Percentiles rank a stretch among this genome's conserved stretches.
phyloP scores from a whole-genome alignment of 305 asterid genomes.

The Solanum hybrid region DNA sequence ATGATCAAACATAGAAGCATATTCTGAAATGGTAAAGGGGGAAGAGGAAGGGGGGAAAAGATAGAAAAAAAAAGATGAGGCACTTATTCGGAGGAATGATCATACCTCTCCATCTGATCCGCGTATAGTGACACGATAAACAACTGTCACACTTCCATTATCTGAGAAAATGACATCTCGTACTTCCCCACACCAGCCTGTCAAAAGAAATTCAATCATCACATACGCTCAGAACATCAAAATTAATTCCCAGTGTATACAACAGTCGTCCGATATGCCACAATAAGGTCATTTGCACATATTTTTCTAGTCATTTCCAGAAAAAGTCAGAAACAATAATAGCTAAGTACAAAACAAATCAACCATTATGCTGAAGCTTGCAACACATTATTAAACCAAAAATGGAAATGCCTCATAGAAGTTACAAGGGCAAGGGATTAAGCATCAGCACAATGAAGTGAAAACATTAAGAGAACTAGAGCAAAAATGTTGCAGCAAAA shows the following conservation, averaged over 20 bases:
- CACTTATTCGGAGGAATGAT: conserved; percentile 2
- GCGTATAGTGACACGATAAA: conserved; percentile 84
- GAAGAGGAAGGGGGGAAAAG: background rate
- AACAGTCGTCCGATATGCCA: background rate
- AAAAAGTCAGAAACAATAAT: background rate
- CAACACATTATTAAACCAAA: background rate
- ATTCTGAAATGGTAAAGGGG: background rate
- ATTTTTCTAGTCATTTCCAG: background rate
- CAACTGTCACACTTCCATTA: conserved; percentile 86
- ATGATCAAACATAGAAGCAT: background rate
- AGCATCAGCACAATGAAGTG: background rate
- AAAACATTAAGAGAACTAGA: background rate
- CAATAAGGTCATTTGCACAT: background rate
- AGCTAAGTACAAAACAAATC: background rate
- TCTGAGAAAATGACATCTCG: conserved; percentile 93
- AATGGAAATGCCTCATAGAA: background rate
- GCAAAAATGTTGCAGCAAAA: background rate
- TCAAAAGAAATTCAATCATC: conserved; percentile 6
- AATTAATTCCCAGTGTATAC: background rate
- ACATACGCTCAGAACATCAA: background rate
- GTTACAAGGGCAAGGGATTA: background rate
- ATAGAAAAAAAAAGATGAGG: background rate
- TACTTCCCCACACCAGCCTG: conserved; percentile 99
- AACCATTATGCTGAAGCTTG: background rate
- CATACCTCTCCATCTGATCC: conserved; percentile 97